Evolutionary conservation across 768 basidiomycete genomes (phyloP).

Genomic region (Podaxis sp.): DNA sequence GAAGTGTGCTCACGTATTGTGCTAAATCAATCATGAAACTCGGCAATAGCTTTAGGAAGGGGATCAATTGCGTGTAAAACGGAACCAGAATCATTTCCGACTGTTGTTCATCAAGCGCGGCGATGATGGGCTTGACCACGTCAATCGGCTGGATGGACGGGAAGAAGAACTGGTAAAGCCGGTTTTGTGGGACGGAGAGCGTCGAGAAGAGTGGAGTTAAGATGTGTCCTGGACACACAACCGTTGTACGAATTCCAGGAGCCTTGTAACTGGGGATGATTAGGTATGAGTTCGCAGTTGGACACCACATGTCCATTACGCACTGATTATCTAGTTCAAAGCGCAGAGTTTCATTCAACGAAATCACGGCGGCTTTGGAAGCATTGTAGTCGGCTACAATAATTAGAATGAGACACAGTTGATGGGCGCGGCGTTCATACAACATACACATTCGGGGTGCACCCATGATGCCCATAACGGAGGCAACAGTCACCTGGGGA

Average conservation of each 20-base stretch:
- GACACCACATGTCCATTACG: neutral
- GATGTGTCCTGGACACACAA: constrained; percentile 81
- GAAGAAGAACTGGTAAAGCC: constrained; percentile 68
- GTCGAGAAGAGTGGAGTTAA: constrained; percentile 77
- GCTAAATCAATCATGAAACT: constrained; percentile 73
- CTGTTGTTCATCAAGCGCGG: constrained; percentile 79
- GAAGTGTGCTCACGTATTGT: constrained; percentile 60
- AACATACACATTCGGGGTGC: constrained; percentile 74
- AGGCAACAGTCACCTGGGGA: constrained; percentile 71
- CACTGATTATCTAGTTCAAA: constrained; percentile 85
- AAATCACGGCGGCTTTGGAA: constrained; percentile 87
- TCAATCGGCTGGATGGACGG: constrained; percentile 73
- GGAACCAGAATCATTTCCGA: constrained; percentile 71
- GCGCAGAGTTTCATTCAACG: constrained; percentile 80
- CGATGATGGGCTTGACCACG: constrained; percentile 80
- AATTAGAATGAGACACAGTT: neutral
- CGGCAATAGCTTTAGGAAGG: constrained; percentile 57
- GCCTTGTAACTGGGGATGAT: constrained; percentile 55
- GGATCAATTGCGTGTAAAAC: constrained; percentile 64
- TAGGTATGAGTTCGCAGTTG: neutral
- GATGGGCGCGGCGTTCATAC: neutral
- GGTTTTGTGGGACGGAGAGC: constrained; percentile 45
- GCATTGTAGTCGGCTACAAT: constrained; percentile 81
- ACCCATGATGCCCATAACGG: constrained; percentile 70
- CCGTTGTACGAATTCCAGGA: constrained; percentile 82